Conservation (phyloP, 352 stramenopile genomes). For the Thraustochytrium striatum region DNA sequence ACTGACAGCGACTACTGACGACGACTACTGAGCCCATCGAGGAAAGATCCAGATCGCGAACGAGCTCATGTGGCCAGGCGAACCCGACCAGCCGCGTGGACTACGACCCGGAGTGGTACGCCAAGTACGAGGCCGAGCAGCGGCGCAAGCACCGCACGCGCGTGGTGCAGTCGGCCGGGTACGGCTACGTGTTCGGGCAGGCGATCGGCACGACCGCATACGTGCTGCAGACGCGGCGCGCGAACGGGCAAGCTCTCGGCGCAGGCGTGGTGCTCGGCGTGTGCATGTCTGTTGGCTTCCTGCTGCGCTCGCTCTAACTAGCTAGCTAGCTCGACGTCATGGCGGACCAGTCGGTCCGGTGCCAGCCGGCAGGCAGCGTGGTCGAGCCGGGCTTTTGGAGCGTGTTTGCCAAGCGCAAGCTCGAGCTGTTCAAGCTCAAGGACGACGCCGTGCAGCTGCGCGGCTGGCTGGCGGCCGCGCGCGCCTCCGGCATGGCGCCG, state of each 20-base stretch:
- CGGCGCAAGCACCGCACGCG: conserved; percentile 1
- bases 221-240: conserved; percentile 46
- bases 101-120: conserved; percentile 28
- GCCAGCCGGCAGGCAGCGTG: conserved; percentile 1
- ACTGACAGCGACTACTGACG: no score
- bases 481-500: not conserved
- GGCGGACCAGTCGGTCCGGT: not conserved
- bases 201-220: conserved; percentile 42
- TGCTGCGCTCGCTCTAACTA: conserved; percentile 31
- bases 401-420: conserved; percentile 31
- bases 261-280: conserved; percentile 38
- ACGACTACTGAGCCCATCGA: no score
- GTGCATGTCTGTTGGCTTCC: conserved; percentile 60
- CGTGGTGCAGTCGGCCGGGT: conserved; percentile 21
- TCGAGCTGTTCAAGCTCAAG: conserved; percentile 28
- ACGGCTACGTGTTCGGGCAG: conserved; percentile 46
- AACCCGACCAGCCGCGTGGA: not conserved
- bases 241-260: not conserved
- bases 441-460: conserved; percentile 1
- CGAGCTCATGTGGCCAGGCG: no score
- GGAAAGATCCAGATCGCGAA: no score
- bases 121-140: conserved; percentile 46
- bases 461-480: not conserved
- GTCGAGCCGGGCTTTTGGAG: conserved; percentile 28
- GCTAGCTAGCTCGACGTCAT: not conserved